These are phyloP conservation scores for Umbelopsis ramanniana DNA, from an alignment of 192 early-diverging fungal species.

Conservation along the genomic window DNA sequence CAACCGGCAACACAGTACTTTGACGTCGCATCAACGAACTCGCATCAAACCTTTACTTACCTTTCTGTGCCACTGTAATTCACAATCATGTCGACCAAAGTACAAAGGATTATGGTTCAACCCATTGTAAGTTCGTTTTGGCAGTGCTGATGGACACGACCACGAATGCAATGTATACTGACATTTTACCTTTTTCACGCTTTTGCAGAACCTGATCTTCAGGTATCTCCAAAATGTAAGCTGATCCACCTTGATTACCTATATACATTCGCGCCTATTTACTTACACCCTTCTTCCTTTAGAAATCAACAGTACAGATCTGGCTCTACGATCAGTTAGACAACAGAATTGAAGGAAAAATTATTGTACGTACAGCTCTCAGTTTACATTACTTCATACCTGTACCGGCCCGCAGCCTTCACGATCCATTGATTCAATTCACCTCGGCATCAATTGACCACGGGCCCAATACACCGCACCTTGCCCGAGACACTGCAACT, in stretches of 20 bases:
- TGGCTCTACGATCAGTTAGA: slow-evolving; percentile 94
- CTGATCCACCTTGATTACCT: not conserved
- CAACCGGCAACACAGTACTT: not conserved
- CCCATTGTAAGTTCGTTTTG: slow-evolving; percentile 65
- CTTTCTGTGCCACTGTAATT: slow-evolving; percentile 15
- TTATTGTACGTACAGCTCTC: slow-evolving; percentile 68
- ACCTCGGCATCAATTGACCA: too few relatives aligned
- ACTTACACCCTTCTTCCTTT: slow-evolving; percentile 18
- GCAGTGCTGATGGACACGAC: not conserved
- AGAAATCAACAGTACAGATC: slow-evolving; percentile 90
- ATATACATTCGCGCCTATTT: not conserved
- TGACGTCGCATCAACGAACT: not conserved
- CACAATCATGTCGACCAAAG: slow-evolving; percentile 66
- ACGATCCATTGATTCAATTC: too few relatives aligned
- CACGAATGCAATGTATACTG: not conserved
- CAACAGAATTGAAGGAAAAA: slow-evolving; percentile 88
- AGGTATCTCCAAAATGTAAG: slow-evolving; percentile 90
- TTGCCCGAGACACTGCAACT: not conserved
- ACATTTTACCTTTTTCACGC: not conserved
- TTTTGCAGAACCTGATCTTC: slow-evolving; percentile 89
- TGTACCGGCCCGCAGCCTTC: too few relatives aligned
- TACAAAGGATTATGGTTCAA: slow-evolving; percentile 85
- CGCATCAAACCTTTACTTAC: not conserved
- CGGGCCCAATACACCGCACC: not conserved
- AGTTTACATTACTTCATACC: too few relatives aligned